These are phyloP conservation scores for Sanguinoderma infundibulare DNA, from an alignment of 1,284 basidiomycete species.

Conservation along the genomic window DNA sequence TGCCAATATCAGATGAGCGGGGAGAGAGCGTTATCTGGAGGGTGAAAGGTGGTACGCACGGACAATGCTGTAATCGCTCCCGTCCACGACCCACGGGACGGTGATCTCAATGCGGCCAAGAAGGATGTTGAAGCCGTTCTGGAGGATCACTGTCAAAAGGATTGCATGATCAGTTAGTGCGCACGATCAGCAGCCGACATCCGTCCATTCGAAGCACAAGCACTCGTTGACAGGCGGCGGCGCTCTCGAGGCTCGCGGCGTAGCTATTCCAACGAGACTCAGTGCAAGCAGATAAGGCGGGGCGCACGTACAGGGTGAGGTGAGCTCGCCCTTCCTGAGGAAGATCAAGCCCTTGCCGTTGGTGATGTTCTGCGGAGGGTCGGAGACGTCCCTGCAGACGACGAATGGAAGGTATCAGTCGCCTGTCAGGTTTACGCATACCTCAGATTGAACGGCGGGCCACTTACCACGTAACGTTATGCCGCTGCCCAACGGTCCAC, in stretches of 20 bases:
- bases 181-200: too few species aligned
- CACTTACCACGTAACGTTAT: constrained; percentile 47
- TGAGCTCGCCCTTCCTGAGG: constrained; percentile 40
- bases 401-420: neutral
- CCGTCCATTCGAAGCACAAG: too few species aligned
- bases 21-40: neutral
- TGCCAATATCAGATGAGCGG: constrained; percentile 24
- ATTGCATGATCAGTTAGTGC: neutral
- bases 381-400: constrained; percentile 40
- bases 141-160: constrained; percentile 12
- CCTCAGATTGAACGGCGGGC: too few species aligned
- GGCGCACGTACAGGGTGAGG: constrained; percentile 34
- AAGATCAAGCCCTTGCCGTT: constrained; percentile 45
- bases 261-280: too few species aligned
- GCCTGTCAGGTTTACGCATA: neutral
- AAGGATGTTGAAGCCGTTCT: too few species aligned
- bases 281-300: too few species aligned
- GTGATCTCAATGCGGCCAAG: constrained; percentile 15
- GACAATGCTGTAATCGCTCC: constrained; percentile 19
- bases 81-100: constrained; percentile 17
- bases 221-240: too few species aligned
- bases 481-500: constrained; percentile 43
- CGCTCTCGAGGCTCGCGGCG: too few species aligned
- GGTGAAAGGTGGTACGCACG: neutral
- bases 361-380: constrained; percentile 46